Conservation (phyloP, 1,284 basidiomycete species). For the Marasmius oreades region DNA sequence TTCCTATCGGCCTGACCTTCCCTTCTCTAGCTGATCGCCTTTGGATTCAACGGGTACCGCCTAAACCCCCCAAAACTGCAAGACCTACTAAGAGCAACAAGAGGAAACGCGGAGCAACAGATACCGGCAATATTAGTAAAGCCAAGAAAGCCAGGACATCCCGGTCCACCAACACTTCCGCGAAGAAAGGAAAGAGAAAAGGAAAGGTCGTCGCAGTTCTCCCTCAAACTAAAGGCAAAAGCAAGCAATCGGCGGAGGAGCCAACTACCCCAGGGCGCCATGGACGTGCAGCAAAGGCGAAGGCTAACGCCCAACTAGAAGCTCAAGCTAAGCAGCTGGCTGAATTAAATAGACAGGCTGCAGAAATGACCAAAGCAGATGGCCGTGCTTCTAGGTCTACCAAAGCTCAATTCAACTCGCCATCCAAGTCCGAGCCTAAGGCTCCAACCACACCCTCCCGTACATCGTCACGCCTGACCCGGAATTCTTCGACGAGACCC, state of each 20-base stretch:
- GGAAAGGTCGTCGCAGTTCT: neutral
- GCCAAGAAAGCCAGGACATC: slow-evolving; percentile 16
- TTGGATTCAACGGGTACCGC: slow-evolving; percentile 78
- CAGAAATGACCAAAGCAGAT: slow-evolving; percentile 17
- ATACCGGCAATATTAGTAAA: slow-evolving; percentile 22
- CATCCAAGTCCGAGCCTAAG: neutral
- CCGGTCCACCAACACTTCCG: slow-evolving; percentile 17
- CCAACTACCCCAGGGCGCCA: slow-evolving; percentile 31
- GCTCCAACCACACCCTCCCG: neutral
- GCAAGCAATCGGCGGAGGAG: slow-evolving; percentile 8
- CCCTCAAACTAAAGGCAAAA: neutral
- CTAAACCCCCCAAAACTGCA: slow-evolving; percentile 39
- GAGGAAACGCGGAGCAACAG: slow-evolving; percentile 45
- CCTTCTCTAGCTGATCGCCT: slow-evolving; percentile 62
- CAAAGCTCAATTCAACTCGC: neutral
- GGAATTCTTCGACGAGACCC: slow-evolving; percentile 24
- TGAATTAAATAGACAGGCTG: slow-evolving; percentile 52
- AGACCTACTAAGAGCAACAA: slow-evolving; percentile 34
- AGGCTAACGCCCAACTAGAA: slow-evolving; percentile 65
- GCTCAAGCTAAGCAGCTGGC: slow-evolving; percentile 66
- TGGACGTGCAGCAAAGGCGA: slow-evolving; percentile 62
- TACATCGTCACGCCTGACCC: neutral
- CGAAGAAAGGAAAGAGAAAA: slow-evolving; percentile 17
- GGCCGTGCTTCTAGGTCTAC: neutral
- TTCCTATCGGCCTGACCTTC: slow-evolving; percentile 4